Base-by-base conservation (phyloP, 148 eudicot species). In the Drosera capensis region DNA sequence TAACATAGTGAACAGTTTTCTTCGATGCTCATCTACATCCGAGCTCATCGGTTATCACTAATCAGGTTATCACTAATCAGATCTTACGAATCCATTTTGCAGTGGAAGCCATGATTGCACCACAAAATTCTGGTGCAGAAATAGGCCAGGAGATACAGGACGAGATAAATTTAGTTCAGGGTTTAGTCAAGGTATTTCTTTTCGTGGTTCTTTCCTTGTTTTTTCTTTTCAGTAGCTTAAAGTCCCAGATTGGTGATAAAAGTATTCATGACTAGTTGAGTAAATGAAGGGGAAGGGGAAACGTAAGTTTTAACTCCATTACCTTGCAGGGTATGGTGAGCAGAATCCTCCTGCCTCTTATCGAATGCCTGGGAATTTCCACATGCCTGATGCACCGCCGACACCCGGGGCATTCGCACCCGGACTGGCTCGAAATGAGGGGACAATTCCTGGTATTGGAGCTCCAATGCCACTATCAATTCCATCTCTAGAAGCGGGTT, bases 41-140 rank as follows among this genome's bases (percentile, higher is more conserved):
- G n/a, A n/a, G n/a, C n/a, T n/a, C n/a, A n/a, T n/a, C 35, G 41
- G 20, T 13, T 48, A 4, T 17, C 19, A 24, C 19, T 31, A 3
- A 11, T 35, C 24, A 48, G 17, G 22, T 34, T 20, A n/a, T 29
- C 5, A 40, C 43, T 40, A 7, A 40, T 40, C 43, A n/a, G 43
- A 40, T 3, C 3, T 16, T 15, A 29, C 18, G 11, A 40, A 40
- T 40, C 18, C 7, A 3, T 54, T 38, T 41, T 85, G 85, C 99
- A 90, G 99, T 64, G 99, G 99, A 43, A 82, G 99, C 71, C 75
- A 79, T 68, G 99, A 90, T 59, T 77, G 81, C 54, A 72, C 95
- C 19, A 90, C 99, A 61, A 84, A 81, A 49, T 90, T 90, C 59
- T 90, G 99, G 99, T 80, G 88, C 71, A 80, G 99, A 90, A 90